Percentiles rank a stretch among this genome's conserved stretches.
These are phyloP conservation scores for Spirogloea muscicola DNA, from an alignment of 139 green algal species.

Conservation along the genomic window DNA sequence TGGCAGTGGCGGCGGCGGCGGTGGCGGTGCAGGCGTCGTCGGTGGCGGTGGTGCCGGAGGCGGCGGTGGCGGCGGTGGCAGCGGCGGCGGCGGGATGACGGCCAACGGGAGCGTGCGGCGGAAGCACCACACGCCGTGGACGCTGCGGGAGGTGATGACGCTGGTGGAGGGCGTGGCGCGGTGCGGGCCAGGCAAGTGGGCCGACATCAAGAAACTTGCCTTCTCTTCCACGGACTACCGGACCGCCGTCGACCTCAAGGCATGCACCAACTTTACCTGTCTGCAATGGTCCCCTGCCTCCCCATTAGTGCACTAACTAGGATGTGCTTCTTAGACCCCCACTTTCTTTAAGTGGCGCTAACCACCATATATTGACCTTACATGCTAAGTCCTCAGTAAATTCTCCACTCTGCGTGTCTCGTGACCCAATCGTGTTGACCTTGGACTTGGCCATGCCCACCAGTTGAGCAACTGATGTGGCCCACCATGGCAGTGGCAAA, in stretches of 20 bases:
- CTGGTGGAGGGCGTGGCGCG: slow-evolving; percentile 67
- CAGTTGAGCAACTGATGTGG: background rate
- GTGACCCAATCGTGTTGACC: slow-evolving; percentile 32
- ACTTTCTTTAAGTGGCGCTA: background rate
- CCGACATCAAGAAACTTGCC: slow-evolving; percentile 61
- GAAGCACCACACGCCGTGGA: slow-evolving; percentile 58
- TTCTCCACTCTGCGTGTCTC: background rate
- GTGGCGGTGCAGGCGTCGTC: no score
- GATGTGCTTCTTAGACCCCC: no score
- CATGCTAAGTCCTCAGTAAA: no score
- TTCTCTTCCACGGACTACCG: slow-evolving; percentile 43
- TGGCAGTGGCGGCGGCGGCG: no score
- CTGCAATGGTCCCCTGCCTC: background rate
- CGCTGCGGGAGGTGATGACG: slow-evolving; percentile 63
- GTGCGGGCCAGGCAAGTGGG: slow-evolving; percentile 69
- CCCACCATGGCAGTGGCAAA: background rate
- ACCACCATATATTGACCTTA: background rate
- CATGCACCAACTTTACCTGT: background rate
- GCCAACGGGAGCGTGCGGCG: slow-evolving; percentile 23
- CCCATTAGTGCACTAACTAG: background rate
- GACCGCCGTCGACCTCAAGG: slow-evolving; percentile 60
- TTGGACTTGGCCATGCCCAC: slow-evolving; percentile 28
- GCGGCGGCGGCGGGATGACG: no score
- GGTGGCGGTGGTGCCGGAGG: no score
- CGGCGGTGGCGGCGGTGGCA: no score